Percentiles rank a stretch among this genome's conserved stretches.
Conservation (phyloP, 352 stramenopile genomes). For the Phytophthora hibernalis region DNA sequence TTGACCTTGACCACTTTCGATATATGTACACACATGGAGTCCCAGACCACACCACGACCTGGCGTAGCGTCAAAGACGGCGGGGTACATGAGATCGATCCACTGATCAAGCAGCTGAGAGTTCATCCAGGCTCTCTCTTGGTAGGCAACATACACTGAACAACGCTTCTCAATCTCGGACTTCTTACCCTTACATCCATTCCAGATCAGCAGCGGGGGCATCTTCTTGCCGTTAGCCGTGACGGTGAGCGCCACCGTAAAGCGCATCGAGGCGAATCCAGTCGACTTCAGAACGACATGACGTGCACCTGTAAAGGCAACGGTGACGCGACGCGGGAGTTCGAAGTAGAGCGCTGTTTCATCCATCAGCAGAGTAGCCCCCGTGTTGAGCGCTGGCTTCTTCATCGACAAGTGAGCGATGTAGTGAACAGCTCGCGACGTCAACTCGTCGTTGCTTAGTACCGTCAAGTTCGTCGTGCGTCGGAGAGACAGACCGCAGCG, state of each 20-base stretch:
- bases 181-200: conserved; percentile 12
- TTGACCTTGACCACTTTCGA: no score
- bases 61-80: conserved; percentile 3
- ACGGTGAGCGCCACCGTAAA: neutral
- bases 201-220: conserved; percentile 24
- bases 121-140: conserved; percentile 24
- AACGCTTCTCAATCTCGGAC: neutral
- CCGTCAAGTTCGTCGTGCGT: conserved; percentile 27
- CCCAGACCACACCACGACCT: conserved; percentile 9
- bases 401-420: conserved; percentile 13
- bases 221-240: conserved; percentile 1
- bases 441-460: conserved; percentile 24
- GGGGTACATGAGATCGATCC: conserved; percentile 17
- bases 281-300: conserved; percentile 3
- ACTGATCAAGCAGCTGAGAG: conserved; percentile 15
- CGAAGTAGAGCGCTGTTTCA: conserved; percentile 32
- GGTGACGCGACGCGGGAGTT: conserved; percentile 19
- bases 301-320: conserved; percentile 1
- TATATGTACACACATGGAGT: conserved; percentile 29
- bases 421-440: conserved; percentile 13
- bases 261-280: no score
- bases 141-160: conserved; percentile 14
- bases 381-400: conserved; percentile 10
- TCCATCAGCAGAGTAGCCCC: conserved; percentile 24
- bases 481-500: conserved; percentile 29